Conservation (phyloP, 495 filamentous ascomycete genomes). For the Rhypophila decipiens region DNA sequence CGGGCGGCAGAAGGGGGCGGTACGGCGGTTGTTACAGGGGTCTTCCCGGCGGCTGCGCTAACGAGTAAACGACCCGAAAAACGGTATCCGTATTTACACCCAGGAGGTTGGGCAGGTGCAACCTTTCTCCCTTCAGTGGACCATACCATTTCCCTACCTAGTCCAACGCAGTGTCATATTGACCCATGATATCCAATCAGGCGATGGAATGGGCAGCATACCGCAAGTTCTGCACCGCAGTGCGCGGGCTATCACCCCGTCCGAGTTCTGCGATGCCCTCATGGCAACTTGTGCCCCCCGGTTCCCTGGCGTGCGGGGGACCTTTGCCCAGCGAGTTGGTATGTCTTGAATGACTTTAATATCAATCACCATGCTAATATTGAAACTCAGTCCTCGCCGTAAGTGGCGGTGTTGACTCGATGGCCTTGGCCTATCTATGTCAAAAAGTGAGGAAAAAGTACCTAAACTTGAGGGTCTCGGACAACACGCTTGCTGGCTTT, state of each 20-base stretch:
- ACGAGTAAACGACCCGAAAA: no score
- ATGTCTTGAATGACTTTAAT: slow-evolving; percentile 3
- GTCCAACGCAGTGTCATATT: no score
- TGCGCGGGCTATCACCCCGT: slow-evolving; percentile 39
- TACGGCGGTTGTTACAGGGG: no score
- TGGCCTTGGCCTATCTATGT: slow-evolving; percentile 82
- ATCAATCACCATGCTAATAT: background rate
- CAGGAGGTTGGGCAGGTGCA: no score
- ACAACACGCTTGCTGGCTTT: slow-evolving; percentile 39
- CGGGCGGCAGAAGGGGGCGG: no score
- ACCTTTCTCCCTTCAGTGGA: no score
- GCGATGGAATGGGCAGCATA: slow-evolving; percentile 41
- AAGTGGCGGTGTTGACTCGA: slow-evolving; percentile 93
- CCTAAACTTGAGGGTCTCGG: slow-evolving; percentile 22
- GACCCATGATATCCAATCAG: background rate
- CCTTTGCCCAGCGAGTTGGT: slow-evolving; percentile 28
- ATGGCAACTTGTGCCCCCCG: slow-evolving; percentile 43
- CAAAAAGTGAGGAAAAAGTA: slow-evolving; percentile 23
- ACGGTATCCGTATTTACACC: no score
- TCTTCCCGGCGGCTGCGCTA: no score
- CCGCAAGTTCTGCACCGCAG: slow-evolving; percentile 33
- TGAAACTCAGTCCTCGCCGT: slow-evolving; percentile 62
- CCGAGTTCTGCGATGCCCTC: slow-evolving; percentile 50
- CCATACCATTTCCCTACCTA: no score
- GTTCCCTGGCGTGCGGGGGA: slow-evolving; percentile 22